Evolutionary conservation across 2,329 filamentous ascomycete genomes (phyloP).

Genomic region (Talaromyces pinophilus): DNA sequence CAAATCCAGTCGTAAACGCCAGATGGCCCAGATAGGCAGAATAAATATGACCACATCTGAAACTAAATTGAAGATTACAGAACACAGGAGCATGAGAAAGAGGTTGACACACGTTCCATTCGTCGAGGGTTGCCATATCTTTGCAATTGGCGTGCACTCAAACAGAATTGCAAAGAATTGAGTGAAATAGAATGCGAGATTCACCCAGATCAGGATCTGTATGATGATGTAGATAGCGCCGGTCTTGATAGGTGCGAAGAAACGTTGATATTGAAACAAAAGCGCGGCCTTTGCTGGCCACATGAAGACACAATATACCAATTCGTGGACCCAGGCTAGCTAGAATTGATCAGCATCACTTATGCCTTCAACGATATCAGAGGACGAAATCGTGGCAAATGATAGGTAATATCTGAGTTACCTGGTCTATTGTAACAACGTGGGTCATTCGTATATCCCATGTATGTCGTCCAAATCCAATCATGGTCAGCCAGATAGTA

Average conservation of each 20-base stretch:
- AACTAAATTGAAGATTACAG: background rate
- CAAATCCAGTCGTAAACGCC: background rate
- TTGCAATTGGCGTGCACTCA: background rate
- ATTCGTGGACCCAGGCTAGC: background rate
- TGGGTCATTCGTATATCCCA: background rate
- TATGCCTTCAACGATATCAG: no score
- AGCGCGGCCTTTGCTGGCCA: background rate
- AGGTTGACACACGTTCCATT: slow-evolving; percentile 1
- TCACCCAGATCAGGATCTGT: background rate
- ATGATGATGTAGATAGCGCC: background rate
- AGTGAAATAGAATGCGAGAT: background rate
- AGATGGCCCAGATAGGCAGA: slow-evolving; percentile 12
- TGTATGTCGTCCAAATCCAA: background rate
- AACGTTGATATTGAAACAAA: background rate
- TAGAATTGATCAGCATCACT: background rate
- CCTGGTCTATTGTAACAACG: background rate
- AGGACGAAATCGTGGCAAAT: no score
- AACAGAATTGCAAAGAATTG: background rate
- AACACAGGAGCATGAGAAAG: background rate
- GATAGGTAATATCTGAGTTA: background rate
- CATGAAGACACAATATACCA: background rate
- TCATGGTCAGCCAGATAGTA: background rate
- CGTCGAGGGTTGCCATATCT: background rate
- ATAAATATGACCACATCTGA: slow-evolving; percentile 9
- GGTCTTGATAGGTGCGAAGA: background rate